Evolutionary conservation across 306 rosid genomes (phyloP).

Genomic region (apple (Malus domestica)): DNA sequence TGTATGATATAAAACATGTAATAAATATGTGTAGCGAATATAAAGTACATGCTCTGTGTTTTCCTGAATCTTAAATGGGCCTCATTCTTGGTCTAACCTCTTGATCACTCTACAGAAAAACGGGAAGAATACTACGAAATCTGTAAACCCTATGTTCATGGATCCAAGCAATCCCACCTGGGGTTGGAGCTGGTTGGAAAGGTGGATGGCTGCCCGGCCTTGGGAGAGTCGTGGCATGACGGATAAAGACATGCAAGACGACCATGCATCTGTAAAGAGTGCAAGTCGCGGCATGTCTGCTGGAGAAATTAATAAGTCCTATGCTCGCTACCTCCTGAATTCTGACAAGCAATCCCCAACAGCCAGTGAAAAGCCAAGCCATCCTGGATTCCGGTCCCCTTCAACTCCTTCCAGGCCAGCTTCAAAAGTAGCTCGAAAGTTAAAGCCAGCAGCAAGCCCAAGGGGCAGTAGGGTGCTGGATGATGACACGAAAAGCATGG

Average conservation of each 20-base stretch:
- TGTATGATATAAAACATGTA: not conserved
- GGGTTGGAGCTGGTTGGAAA: slow-evolving; percentile 99
- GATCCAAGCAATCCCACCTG: slow-evolving; percentile 92
- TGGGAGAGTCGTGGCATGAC: slow-evolving; percentile 47
- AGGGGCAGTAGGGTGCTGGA: slow-evolving; percentile 46
- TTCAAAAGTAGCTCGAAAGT: slow-evolving; percentile 29
- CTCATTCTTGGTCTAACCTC: slow-evolving; percentile 10
- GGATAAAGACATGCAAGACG: slow-evolving; percentile 56
- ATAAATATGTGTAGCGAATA: too few species aligned
- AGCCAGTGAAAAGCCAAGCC: slow-evolving; percentile 52
- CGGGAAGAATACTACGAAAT: slow-evolving; percentile 62
- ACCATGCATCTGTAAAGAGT: slow-evolving; percentile 55
- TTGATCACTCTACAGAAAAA: slow-evolving; percentile 49
- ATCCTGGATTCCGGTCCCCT: slow-evolving; percentile 45
- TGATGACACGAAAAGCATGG: slow-evolving; percentile 62
- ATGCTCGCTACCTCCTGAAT: slow-evolving; percentile 80
- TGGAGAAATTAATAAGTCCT: slow-evolving; percentile 90
- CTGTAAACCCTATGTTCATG: slow-evolving; percentile 82
- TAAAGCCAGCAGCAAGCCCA: slow-evolving; percentile 70
- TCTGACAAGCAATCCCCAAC: slow-evolving; percentile 73
- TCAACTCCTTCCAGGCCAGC: slow-evolving; percentile 67
- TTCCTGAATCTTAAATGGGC: slow-evolving; percentile 14
- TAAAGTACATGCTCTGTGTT: not conserved
- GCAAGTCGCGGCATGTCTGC: slow-evolving; percentile 39
- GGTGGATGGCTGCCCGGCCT: slow-evolving; percentile 91